phyloP scores from a whole-genome alignment of 2,329 filamentous ascomycete genomes.

The Trichoderma sp. region DNA sequence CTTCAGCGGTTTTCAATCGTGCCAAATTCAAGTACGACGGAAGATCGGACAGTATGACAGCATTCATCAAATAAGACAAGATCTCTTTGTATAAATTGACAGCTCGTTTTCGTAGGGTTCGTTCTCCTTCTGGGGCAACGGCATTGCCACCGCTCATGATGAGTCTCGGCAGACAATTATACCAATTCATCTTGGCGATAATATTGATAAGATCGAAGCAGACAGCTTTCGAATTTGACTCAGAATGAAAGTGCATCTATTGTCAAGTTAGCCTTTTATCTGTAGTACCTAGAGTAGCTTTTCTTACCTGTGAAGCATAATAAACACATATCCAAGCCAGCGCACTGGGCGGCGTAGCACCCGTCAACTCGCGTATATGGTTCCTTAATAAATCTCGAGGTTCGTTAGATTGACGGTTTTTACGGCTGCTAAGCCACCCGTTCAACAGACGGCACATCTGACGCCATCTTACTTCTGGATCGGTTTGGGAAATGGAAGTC shows the following conservation, averaged over 20 bases:
- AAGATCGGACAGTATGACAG: too few species aligned
- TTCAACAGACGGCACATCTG: neutral
- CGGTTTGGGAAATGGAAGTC: neutral
- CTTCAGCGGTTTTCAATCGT: neutral
- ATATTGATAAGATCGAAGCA: neutral
- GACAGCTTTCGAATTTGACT: neutral
- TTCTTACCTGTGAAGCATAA: neutral
- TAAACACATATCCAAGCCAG: neutral
- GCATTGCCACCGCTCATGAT: neutral
- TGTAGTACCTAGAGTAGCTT: neutral
- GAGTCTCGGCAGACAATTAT: neutral
- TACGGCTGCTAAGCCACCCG: neutral
- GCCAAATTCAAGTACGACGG: neutral
- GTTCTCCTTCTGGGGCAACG: neutral
- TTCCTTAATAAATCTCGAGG: neutral
- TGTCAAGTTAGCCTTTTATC: neutral
- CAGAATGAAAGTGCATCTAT: neutral
- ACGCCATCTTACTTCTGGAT: neutral
- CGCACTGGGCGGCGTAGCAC: too few species aligned
- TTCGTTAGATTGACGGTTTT: neutral
- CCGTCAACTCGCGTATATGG: neutral
- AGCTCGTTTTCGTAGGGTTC: neutral
- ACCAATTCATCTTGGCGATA: neutral
- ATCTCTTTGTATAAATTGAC: neutral
- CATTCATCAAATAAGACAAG: neutral